Percentiles rank a stretch among this genome's conserved stretches.
Evolutionary conservation across 2,329 filamentous ascomycete species (phyloP).

Genomic region (Eutypa lata): DNA sequence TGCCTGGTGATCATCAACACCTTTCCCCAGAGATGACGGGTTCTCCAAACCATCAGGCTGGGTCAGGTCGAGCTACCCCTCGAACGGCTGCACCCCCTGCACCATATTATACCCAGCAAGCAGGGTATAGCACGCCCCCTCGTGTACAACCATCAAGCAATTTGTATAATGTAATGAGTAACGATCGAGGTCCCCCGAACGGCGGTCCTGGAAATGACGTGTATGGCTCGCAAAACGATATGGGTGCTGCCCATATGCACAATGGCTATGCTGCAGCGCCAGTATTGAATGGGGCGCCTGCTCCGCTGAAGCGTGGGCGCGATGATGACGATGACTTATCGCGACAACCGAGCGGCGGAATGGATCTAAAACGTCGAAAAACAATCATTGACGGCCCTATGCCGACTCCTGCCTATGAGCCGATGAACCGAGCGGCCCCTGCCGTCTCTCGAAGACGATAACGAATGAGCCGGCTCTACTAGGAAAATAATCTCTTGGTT

Average conservation of each 20-base stretch:
- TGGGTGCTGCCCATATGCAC: slow-evolving; percentile 47
- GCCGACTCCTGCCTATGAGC: slow-evolving; percentile 47
- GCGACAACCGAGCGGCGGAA: slow-evolving; percentile 61
- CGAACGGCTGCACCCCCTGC: slow-evolving; percentile 71
- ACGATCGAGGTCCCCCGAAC: slow-evolving; percentile 66
- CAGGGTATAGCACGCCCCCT: slow-evolving; percentile 77
- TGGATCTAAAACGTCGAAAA: slow-evolving; percentile 76
- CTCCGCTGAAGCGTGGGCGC: slow-evolving; percentile 44
- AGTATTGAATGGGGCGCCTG: slow-evolving; percentile 60
- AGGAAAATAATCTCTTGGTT: slow-evolving; percentile 5
- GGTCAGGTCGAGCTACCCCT: slow-evolving; percentile 81
- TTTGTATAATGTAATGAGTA: slow-evolving; percentile 86
- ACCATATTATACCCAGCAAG: slow-evolving; percentile 66
- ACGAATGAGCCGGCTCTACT: slow-evolving; percentile 6
- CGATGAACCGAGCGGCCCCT: slow-evolving; percentile 46
- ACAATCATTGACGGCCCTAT: slow-evolving; percentile 63
- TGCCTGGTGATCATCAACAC: slow-evolving; percentile 71
- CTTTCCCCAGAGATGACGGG: slow-evolving; percentile 79
- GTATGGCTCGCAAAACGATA: slow-evolving; percentile 65
- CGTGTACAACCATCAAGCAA: slow-evolving; percentile 69
- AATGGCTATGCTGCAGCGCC: slow-evolving; percentile 64
- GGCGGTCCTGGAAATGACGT: slow-evolving; percentile 65
- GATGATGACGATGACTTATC: slow-evolving; percentile 59
- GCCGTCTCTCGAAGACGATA: slow-evolving; percentile 36
- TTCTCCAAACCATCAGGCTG: slow-evolving; percentile 74